Evolutionary conservation across 2,329 filamentous ascomycete species (phyloP), one percentile per base, ranked within the genome.

Genomic region (Alternaria longipes): DNA sequence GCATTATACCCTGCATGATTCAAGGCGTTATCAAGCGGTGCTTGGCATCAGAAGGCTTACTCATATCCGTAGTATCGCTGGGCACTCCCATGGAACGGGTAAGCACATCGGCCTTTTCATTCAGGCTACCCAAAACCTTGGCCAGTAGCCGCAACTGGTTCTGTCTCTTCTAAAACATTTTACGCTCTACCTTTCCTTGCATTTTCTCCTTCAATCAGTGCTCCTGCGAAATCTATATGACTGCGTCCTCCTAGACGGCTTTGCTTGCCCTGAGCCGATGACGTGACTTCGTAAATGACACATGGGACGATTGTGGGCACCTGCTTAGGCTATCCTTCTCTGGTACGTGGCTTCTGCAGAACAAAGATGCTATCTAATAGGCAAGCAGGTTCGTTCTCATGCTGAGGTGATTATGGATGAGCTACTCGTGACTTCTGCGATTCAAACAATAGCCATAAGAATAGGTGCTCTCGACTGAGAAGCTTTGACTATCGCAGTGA

Each of bases 1-100:
- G 56, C 63, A 65, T 65, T 62, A 70, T 71, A 67, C 68, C 67
- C 65, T 52, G 56, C 67, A 67, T 68, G 8, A 24, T 30, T 53
- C 41, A 55, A 24, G 62, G 62, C 54, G 59, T 64, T 64, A 38
- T 50, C 26, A 51, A 18, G 51, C 34, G 44, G 36, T 47, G 32
- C 30, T 18, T 4, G 18, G 18, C 36, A 26, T 41, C 34, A 12
- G 20, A 40, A 40, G 20, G 3, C 28, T 52, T 8, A 20, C 14
- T 40, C 8, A 24, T 11, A 20, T 41, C n/a, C 12, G 24, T 18
- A 40, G 11, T n/a, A 45, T 47, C 18, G 24, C n/a, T 6, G 18
- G 24, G 6, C 24, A 45, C 30, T 40, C 20, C 30, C 9, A 8
- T 14, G 18, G 24, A 45, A 32, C 9, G 42, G 36, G 24, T 7